These are phyloP conservation scores for Septoria petroselini DNA, from an alignment of 2,329 filamentous ascomycete species.

Conservation along the genomic window DNA sequence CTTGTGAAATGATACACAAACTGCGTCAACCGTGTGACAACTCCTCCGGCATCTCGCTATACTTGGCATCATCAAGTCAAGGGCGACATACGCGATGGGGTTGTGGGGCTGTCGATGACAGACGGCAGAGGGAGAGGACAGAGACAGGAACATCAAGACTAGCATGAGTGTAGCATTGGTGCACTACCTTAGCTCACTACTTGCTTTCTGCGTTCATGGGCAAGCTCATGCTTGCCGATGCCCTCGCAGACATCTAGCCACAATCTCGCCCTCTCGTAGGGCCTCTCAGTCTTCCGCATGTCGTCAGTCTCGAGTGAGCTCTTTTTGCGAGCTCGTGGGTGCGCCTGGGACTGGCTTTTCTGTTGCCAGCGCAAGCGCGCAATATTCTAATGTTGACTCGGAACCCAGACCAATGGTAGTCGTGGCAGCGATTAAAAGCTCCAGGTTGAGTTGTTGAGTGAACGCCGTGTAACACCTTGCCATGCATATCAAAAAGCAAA, in stretches of 20 bases:
- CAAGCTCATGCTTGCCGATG: constrained; percentile 20
- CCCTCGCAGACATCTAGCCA: constrained; percentile 20
- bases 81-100: constrained; percentile 9
- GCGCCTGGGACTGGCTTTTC: constrained; percentile 15
- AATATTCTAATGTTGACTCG: constrained; percentile 15
- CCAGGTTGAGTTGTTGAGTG: constrained; percentile 11
- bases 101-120: background rate
- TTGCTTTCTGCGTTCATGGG: constrained; percentile 20
- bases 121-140: background rate
- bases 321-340: constrained; percentile 7
- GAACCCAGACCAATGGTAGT: constrained; percentile 15
- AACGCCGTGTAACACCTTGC: constrained; percentile 33
- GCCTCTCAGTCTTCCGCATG: constrained; percentile 10
- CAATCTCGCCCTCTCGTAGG: constrained; percentile 10
- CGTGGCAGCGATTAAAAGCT: constrained; percentile 12
- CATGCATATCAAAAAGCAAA: constrained; percentile 31
- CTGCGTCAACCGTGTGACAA: background rate
- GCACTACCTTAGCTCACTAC: constrained; percentile 23
- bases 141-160: constrained; percentile 14
- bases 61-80: background rate
- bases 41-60: constrained; percentile 8
- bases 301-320: constrained; percentile 19
- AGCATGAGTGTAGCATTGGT: constrained; percentile 25
- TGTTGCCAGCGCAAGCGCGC: constrained; percentile 20
- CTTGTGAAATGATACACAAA: background rate